Evolutionary conservation across 345 rosid genomes (phyloP), one percentile per base, ranked within the genome.

Genomic region (Aquilaria yunnanensis): DNA sequence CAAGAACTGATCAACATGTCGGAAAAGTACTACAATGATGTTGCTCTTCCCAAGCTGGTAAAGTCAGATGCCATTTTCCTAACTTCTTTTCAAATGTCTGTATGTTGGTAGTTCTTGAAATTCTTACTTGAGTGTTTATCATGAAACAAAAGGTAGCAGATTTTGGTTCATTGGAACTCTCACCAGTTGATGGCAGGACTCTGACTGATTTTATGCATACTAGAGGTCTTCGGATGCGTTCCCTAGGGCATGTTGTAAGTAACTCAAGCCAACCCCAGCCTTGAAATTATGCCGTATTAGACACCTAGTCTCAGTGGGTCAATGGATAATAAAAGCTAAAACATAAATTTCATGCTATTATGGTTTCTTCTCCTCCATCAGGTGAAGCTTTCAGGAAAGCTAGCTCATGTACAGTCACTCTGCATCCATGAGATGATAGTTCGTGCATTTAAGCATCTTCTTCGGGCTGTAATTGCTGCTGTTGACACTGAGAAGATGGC

Each of bases 161-260:
- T 81, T 94, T 94, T 83, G 97, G 92, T 76, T 94, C 99, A 2
- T 72, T 94, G 72, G 99, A 94, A 68, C 97, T 94, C 62, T 94
- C 99, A 45, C 99, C 99, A 32, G 99, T 94, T 56, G 99, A 94
- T 85, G 97, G 99, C 13, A 92, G 95, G 77, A 94, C 99, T 64
- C 78, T 94, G 60, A 94, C 97, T 60, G 99, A 94, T 76, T 94
- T 94, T 80, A 88, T 94, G 99, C 99, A 94, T 74, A 88, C 99
- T 63, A 94, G 99, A 78, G 99, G 99, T 74, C 95, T 94, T 76
- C 84, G 78, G 72, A 88, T 94, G 95, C 91, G 88, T 64, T 94
- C 99, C 41, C 67, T 94, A 59, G 99, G 99, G 71, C 88, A 75
- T 66, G 92, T 94, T 61, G 99, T 94, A 81, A 90, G 99, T 80